Evolutionary conservation across 106 monocot species (phyloP).

Genomic region (Dendrobium nobile): DNA sequence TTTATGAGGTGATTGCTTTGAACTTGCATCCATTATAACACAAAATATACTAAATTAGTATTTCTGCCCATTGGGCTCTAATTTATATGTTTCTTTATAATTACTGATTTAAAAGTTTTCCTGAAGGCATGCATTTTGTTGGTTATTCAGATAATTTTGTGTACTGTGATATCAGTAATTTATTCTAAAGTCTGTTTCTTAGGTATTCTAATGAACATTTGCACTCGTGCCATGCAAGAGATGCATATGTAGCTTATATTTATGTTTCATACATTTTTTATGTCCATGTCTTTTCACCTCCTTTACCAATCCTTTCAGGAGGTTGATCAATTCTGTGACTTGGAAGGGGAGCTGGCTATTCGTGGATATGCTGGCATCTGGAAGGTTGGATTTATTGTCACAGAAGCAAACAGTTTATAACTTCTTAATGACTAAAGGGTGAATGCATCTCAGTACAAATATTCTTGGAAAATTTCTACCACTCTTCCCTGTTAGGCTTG

Average conservation of each 20-base stretch:
- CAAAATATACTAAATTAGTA: neutral
- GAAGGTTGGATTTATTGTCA: slow-evolving; percentile 46
- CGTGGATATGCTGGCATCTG: slow-evolving; percentile 82
- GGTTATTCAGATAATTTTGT: neutral
- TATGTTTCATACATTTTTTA: neutral
- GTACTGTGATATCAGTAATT: neutral
- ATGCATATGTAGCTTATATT: neutral
- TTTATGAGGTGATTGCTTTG: neutral
- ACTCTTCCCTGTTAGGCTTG: neutral
- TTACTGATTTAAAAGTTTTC: neutral
- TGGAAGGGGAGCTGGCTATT: slow-evolving; percentile 49
- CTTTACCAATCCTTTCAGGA: slow-evolving; percentile 42
- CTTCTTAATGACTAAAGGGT: neutral
- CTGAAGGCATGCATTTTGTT: neutral
- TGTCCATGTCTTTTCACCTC: neutral
- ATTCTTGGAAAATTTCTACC: neutral
- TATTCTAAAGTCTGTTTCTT: neutral
- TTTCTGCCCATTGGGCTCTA: neutral
- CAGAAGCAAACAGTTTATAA: neutral
- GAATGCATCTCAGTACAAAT: neutral
- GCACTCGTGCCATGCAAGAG: neutral
- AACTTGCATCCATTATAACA: neutral
- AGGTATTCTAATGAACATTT: neutral
- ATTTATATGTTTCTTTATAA: neutral
- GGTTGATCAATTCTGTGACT: slow-evolving; percentile 78